phyloP scores from a whole-genome alignment of 306 rosid genomes.

The Gastrolobium villosum region DNA sequence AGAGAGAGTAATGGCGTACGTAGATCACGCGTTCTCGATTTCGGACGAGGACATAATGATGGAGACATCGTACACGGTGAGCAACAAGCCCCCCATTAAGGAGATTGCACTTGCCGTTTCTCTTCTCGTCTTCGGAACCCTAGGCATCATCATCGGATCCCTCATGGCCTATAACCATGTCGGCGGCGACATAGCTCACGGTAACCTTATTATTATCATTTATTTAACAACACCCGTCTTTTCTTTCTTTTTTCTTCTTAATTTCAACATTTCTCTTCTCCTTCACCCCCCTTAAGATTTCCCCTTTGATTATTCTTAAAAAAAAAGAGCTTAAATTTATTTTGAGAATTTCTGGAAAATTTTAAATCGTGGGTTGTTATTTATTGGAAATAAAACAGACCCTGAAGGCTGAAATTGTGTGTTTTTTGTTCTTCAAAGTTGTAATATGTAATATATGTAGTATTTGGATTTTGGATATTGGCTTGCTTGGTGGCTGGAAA shows the following conservation, averaged over 20 bases:
- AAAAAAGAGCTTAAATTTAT: not conserved
- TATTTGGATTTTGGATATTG: no score
- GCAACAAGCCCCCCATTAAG: slow-evolving; percentile 83
- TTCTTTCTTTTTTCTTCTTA: no score
- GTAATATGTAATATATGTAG: no score
- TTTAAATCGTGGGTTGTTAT: not conserved
- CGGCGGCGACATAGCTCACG: slow-evolving; percentile 96
- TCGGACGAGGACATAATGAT: slow-evolving; percentile 95
- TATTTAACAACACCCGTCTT: no score
- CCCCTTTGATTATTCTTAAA: not conserved
- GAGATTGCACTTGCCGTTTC: slow-evolving; percentile 94
- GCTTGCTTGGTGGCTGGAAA: not conserved
- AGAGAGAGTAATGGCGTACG: slow-evolving; percentile 67
- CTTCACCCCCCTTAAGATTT: not conserved
- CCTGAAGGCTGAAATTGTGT: no score
- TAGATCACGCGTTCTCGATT: slow-evolving; percentile 95
- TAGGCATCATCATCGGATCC: slow-evolving; percentile 79
- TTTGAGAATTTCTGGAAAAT: not conserved
- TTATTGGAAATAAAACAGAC: not conserved
- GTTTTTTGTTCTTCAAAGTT: not conserved
- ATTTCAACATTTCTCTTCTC: no score
- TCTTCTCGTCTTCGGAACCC: slow-evolving; percentile 83
- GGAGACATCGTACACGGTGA: slow-evolving; percentile 75
- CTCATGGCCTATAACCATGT: slow-evolving; percentile 82
- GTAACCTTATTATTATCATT: slow-evolving; percentile 42